These are phyloP conservation scores for Saccharomycodes ludwigii DNA, from an alignment of 805 yeast species.

Conservation along the genomic window DNA sequence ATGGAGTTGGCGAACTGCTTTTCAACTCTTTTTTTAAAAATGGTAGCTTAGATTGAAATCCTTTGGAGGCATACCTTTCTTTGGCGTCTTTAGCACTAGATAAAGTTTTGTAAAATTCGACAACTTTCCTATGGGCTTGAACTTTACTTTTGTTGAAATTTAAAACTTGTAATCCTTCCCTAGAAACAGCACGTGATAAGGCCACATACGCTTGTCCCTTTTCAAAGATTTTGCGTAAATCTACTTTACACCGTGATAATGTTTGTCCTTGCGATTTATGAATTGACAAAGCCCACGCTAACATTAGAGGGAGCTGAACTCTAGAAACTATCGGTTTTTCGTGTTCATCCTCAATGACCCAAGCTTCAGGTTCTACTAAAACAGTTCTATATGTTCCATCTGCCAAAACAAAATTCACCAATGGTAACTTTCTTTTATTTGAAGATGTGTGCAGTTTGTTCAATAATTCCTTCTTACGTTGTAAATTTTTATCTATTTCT, in stretches of 20 bases:
- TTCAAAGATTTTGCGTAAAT: slow-evolving; percentile 66
- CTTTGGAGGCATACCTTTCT: slow-evolving; percentile 3
- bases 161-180: slow-evolving; percentile 71
- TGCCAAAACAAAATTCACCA: slow-evolving; percentile 62
- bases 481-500: slow-evolving; percentile 22
- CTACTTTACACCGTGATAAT: slow-evolving; percentile 61
- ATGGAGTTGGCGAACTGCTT: no score
- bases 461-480: slow-evolving; percentile 36
- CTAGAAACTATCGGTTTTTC: slow-evolving; percentile 60
- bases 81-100: slow-evolving; percentile 20
- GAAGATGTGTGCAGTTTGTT: slow-evolving; percentile 33
- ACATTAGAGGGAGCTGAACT: slow-evolving; percentile 70
- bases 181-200: slow-evolving; percentile 73
- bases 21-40: no score
- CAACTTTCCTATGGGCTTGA: slow-evolving; percentile 58
- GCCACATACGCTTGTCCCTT: slow-evolving; percentile 96
- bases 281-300: slow-evolving; percentile 95
- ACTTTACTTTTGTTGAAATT: slow-evolving; percentile 59
- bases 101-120: slow-evolving; percentile 49
- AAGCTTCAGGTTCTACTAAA: slow-evolving; percentile 67
- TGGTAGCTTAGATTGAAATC: slow-evolving; percentile 3
- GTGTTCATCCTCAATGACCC: slow-evolving; percentile 67
- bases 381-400: slow-evolving; percentile 68
- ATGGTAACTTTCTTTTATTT: slow-evolving; percentile 40
- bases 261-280: slow-evolving; percentile 97